Evolutionary conservation across 176 grass and related monocot genomes (phyloP).

Genomic region (Bolboschoenus planiculmis): DNA sequence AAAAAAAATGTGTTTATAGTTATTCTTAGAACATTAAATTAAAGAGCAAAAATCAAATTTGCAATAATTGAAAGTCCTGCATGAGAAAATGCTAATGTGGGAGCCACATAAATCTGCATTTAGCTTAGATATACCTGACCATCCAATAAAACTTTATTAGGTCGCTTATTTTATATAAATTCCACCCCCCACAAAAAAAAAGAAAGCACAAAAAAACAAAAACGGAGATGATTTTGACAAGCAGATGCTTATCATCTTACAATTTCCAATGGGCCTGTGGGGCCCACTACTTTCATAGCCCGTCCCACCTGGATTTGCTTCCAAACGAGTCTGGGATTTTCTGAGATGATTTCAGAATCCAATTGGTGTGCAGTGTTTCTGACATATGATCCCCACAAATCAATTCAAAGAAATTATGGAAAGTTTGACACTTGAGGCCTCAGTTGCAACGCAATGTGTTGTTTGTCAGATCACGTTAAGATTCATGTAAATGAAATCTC

Average conservation of each 20-base stretch:
- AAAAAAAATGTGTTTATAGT: too few relatives aligned
- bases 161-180: background rate
- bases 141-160: background rate
- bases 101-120: background rate
- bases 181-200: background rate
- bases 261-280: background rate
- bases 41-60: background rate
- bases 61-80: background rate
- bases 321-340: background rate
- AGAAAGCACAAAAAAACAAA: constrained; percentile 7
- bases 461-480: too few relatives aligned
- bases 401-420: too few relatives aligned
- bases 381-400: too few relatives aligned
- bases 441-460: too few relatives aligned
- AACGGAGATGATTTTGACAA: background rate
- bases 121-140: constrained; percentile 7
- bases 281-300: constrained; percentile 7
- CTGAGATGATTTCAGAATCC: background rate
- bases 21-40: background rate
- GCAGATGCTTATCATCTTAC: background rate
- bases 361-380: background rate
- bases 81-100: background rate
- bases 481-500: too few relatives aligned
- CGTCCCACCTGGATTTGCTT: background rate
- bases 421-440: too few relatives aligned